Evolutionary conservation across 2,329 filamentous ascomycete genomes (phyloP).

Genomic region (Monosporascus sp.): DNA sequence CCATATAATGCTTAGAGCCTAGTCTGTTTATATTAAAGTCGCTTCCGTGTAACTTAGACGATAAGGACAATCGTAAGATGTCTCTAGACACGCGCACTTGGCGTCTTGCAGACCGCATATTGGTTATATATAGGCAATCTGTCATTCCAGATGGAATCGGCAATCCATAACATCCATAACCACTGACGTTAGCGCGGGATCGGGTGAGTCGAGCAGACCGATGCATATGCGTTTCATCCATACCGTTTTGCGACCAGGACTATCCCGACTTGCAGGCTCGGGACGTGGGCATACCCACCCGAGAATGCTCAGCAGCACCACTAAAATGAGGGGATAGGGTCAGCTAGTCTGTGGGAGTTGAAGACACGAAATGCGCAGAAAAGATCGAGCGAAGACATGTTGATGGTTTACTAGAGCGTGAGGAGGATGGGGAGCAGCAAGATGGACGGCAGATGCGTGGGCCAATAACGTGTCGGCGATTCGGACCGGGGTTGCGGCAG

Average conservation of each 20-base stretch:
- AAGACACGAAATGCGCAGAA: neutral
- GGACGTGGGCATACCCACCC: neutral
- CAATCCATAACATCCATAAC: neutral
- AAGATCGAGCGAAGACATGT: neutral
- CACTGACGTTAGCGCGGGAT: neutral
- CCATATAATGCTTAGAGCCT: neutral
- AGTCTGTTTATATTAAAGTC: neutral
- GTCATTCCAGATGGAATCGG: neutral
- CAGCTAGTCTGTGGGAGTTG: neutral
- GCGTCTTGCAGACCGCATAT: neutral
- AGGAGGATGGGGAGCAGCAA: neutral
- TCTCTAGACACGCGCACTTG: neutral
- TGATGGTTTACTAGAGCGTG: neutral
- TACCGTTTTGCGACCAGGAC: neutral
- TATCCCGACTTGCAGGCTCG: neutral
- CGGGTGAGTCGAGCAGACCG: neutral
- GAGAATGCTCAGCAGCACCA: neutral
- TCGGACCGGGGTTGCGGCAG: neutral
- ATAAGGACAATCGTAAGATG: neutral
- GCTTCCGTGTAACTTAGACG: neutral
- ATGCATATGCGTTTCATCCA: neutral
- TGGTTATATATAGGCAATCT: neutral
- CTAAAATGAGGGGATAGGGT: neutral
- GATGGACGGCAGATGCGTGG: constrained; percentile 18
- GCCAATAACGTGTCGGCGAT: constrained; percentile 5